Evolutionary conservation across 2,329 filamentous ascomycete genomes (phyloP), one percentile per base, ranked within the genome.

Genomic region (Mariannaea sp.): DNA sequence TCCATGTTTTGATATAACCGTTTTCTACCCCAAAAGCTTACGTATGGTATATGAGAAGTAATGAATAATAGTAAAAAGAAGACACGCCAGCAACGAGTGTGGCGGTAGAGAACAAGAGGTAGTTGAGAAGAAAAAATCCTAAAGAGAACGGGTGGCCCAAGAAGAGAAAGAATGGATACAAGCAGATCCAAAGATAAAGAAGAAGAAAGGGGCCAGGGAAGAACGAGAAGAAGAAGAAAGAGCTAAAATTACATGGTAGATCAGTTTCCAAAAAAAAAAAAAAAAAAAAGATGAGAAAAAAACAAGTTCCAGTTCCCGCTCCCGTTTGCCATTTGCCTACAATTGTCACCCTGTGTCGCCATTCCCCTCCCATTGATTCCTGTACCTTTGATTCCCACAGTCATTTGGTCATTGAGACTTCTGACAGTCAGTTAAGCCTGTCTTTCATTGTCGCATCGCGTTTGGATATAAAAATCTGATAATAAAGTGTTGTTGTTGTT

Each of bases 1-100:
- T 62, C 62, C 63, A 60, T 60, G 27, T 65, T 64, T 65, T 65
- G 63, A 59, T 65, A 65, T 65, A 64, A 36, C 61, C 63, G 55
- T 64, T 62, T 59, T 64, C 62, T 65, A 65, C 61, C 62, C 62
- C 54, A 39, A 50, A 51, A 64, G 57, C 59, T 60, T 64, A 65
- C 61, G 55, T 56, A 42, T 64, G 62, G 62, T 64, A 56, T 56
- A 55, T 55, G 33, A 64, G n/a, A 62, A 56, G 48, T 63, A 57
- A 53, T 62, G 52, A 40, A 49, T 35, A 43, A 50, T 19, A 16
- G 42, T 17, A 40, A 46, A 32, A 44, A 41, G 60, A 56, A 30
- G 53, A 55, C 48, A 50, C 20, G 27, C 43, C 49, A 32, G 53
- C 51, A 56, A 50, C 59, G 58, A 53, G 58, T 51, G 42, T 42